A percentile compares a stretch with the other conserved stretches of the same genome.
Evolutionary conservation across 208 protist genomes (phyloP).

Genomic region (Acanthamoeba royreba): DNA sequence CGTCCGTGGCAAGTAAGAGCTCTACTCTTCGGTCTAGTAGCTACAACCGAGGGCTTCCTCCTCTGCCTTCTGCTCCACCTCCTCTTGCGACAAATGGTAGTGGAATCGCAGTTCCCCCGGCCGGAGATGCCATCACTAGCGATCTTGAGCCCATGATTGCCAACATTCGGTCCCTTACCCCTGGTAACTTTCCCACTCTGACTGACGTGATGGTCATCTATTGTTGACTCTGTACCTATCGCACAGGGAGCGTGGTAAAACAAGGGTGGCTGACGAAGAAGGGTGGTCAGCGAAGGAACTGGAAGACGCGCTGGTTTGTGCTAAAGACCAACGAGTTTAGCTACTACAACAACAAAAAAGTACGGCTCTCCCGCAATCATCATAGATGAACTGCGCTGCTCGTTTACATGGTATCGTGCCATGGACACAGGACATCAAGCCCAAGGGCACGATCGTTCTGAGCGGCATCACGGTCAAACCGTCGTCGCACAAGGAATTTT

Average conservation of each 20-base stretch:
- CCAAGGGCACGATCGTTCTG: slow-evolving; percentile 34
- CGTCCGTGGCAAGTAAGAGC: too few species aligned
- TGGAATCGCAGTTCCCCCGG: neutral
- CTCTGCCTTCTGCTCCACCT: too few species aligned
- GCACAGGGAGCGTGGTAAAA: neutral
- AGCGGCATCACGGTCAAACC: slow-evolving; percentile 12
- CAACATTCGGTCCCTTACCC: neutral
- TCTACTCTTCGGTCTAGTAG: too few species aligned
- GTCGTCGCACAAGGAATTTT: slow-evolving; percentile 24
- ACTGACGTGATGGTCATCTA: too few species aligned
- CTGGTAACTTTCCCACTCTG: neutral
- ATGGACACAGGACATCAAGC: neutral
- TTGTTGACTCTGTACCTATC: neutral
- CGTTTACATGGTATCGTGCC: neutral
- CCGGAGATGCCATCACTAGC: too few species aligned
- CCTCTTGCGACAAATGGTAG: neutral
- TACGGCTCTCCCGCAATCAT: too few species aligned
- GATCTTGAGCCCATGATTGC: neutral
- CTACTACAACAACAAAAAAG: slow-evolving; percentile 42
- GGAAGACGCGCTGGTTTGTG: slow-evolving; percentile 47
- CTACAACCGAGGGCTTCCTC: too few species aligned
- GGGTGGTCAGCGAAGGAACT: slow-evolving; percentile 19
- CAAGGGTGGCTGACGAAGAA: slow-evolving; percentile 43
- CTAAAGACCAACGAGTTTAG: slow-evolving; percentile 37
- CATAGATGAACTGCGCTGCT: too few species aligned